phyloP scores from a whole-genome alignment of 2,329 filamentous ascomycete species.

The Clarireedia sp. region DNA sequence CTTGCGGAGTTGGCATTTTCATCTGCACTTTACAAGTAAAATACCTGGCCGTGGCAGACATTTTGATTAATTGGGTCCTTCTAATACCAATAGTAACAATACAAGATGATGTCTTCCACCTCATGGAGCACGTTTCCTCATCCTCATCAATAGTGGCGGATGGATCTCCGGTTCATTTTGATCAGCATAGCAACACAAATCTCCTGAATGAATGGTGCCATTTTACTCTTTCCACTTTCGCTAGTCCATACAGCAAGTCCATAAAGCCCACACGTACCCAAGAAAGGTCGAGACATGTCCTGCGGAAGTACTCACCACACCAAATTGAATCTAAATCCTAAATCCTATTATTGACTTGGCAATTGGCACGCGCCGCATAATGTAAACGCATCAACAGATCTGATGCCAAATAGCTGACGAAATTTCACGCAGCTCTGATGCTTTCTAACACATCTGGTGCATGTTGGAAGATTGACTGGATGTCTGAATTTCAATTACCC shows the following conservation, averaged over 20 bases:
- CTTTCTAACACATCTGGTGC: not conserved
- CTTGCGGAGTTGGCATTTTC: too few species aligned
- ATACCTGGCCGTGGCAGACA: not conserved
- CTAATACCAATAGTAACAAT: not conserved
- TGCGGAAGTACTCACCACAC: too few species aligned
- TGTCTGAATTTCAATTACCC: conserved; percentile 11
- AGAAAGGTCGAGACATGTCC: too few species aligned
- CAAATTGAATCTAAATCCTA: not conserved
- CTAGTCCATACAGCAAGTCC: too few species aligned
- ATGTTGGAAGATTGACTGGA: conserved; percentile 8
- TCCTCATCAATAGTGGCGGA: not conserved
- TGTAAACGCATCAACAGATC: not conserved
- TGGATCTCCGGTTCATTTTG: not conserved
- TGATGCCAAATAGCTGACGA: not conserved
- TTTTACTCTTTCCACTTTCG: not conserved
- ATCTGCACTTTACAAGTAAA: not conserved
- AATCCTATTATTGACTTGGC: not conserved
- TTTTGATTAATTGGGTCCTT: not conserved
- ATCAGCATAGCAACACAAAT: not conserved
- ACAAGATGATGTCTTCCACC: not conserved
- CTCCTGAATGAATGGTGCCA: not conserved
- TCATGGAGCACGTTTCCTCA: not conserved
- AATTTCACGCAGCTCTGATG: not conserved
- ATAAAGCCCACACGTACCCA: too few species aligned
- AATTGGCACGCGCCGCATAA: not conserved